Evolutionary conservation across 1,139 yeast genomes (phyloP), one percentile per base, ranked within the genome.

Genomic region (Yamadazyma triangularis): DNA sequence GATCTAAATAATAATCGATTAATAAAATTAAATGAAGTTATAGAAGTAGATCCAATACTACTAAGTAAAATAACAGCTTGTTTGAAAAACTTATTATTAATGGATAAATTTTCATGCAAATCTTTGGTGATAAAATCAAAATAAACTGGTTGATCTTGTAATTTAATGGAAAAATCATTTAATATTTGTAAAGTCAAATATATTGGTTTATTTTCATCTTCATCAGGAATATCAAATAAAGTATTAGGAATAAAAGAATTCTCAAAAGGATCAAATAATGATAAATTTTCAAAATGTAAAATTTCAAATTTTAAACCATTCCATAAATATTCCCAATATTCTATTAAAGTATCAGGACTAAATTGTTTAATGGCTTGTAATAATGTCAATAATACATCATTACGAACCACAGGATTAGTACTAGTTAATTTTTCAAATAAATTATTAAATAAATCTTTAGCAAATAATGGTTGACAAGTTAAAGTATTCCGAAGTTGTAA

Each of bases 231-330:
- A 1, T 39, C 34, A 4, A 49, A 50, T 28, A 58, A 53, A 31
- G 61, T 53, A 9, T 50, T 47, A 0, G 70, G 67, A 11, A 63
- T 47, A 5, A 66, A 49, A 4, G 27, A 29, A 25, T 44, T 44
- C 2, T 42, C 44, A 11, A 48, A 44, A 2, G 69, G 53, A 10
- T 21, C 25, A 39, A 67, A 63, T 4, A 56, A 43, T 10, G 48
- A 26, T 9, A 37, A 32, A 29, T 32, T 36, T 13, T 81, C 85
- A 27, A 79, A 79, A 53, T 89, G 95, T 37, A 89, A 63, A 15
- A 91, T 70, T 50, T 91, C 96, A 51, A 77, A 88, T 50, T 89
- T 91, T 31, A 91, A 62, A 0, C 95, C 87, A 42, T 85, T 83
- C 96, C 96, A 91, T 6, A 91, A 50, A 2, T 80, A 73, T 16